Base-by-base conservation (phyloP, 176 grass and related monocot genomes). In the Zea luxurians region DNA sequence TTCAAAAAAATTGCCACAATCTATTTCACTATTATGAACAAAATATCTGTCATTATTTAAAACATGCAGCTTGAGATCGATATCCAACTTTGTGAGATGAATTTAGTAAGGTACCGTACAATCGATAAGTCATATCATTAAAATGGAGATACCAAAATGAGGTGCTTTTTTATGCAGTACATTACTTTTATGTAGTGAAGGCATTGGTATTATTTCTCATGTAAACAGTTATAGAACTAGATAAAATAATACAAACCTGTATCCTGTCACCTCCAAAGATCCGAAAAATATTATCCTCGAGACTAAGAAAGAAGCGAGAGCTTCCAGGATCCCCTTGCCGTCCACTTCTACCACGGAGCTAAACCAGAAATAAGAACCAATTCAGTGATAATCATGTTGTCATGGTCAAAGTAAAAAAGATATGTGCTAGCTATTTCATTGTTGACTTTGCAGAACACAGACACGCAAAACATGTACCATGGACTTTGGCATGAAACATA, bases 231-330 rank as follows among this genome's bases (percentile, higher is more conserved):
- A 72, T 36, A 70, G 8, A 87, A 75, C 65, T 13, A 78, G 53
- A 41, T 68, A 69, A 74, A 78, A 85, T 70, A 59, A 80, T 42
- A 86, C 37, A 60, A 75, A 94, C 95, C 95, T 94, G 95, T 90
- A 98, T 92, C 70, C 95, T 87, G 80, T 98, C 95, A 80, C 95
- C 95, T 75, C 95, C 95, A 68, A 98, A 98, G 46, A 98, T 93
- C 46, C 89, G 74, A 78, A 98, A 98, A 44, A 98, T 92, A 79
- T 98, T 98, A 88, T 98, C 95, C 85, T 94, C 95, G 7, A 98
- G 89, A 81, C 95, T 98, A 84, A 98, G 95, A 74, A 98, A 98
- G 78, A 94, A 98, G 2, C 95, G 89, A 87, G 95, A 98, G 78
- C 95, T 85, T 76, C 95, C 95, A 42, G 95, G 95, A 86, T 98